Conservation (phyloP, 106 monocot genomes). For the Allium cepa region DNA sequence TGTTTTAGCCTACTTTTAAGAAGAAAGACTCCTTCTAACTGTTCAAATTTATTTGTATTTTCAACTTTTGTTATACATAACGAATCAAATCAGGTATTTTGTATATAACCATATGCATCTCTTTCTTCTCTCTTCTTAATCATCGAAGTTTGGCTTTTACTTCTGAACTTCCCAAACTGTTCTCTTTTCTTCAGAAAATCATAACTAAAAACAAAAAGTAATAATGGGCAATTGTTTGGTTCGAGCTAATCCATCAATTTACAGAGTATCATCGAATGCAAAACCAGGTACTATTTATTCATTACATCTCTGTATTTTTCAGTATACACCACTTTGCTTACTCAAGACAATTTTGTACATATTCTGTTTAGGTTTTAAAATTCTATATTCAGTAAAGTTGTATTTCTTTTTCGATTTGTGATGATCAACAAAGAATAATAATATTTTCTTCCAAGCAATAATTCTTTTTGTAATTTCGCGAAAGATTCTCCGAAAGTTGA, state of each 20-base stretch:
- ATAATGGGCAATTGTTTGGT: background rate
- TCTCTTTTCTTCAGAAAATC: too few relatives aligned
- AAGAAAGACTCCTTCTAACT: too few relatives aligned
- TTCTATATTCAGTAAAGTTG: background rate
- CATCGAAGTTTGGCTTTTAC: too few relatives aligned
- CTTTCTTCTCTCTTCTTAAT: too few relatives aligned
- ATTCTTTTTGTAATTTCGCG: background rate
- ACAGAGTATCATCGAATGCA: background rate
- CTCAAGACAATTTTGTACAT: background rate
- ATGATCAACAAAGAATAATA: background rate
- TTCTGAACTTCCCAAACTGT: too few relatives aligned
- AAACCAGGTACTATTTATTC: background rate
- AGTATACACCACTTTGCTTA: background rate
- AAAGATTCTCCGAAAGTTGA: slow-evolving; percentile 12
- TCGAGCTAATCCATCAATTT: background rate
- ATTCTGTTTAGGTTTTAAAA: background rate
- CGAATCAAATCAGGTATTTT: too few relatives aligned
- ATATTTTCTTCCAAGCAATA: background rate
- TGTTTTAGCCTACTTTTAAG: too few relatives aligned
- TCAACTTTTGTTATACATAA: too few relatives aligned
- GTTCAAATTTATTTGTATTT: too few relatives aligned
- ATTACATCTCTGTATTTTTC: background rate
- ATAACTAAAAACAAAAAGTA: background rate
- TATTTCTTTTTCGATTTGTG: background rate
- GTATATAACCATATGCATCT: too few relatives aligned